Evolutionary conservation across 2,329 filamentous ascomycete genomes (phyloP).

Genomic region (Neurospora sp.): DNA sequence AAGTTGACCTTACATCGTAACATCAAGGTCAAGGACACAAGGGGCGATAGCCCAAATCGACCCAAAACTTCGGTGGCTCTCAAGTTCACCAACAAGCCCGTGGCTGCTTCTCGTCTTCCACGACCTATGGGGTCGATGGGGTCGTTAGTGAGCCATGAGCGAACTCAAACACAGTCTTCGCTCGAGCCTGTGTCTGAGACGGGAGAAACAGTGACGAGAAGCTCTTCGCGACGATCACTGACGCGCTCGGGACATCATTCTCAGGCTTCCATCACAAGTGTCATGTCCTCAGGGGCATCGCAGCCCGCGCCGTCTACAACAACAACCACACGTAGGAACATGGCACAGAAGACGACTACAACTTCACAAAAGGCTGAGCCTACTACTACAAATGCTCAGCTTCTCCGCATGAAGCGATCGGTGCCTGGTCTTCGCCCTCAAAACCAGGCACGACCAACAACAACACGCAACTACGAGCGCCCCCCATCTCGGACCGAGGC

Average conservation of each 20-base stretch:
- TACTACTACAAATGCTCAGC: constrained; percentile 55
- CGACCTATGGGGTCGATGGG: constrained; percentile 64
- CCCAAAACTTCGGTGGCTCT: constrained; percentile 71
- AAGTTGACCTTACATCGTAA: constrained; percentile 86
- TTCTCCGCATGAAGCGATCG: constrained; percentile 56
- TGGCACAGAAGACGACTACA: constrained; percentile 41
- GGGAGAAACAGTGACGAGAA: constrained; percentile 58
- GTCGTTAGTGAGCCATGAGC: constrained; percentile 56
- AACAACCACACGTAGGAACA: constrained; percentile 53
- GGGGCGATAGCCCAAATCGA: constrained; percentile 58
- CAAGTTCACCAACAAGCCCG: constrained; percentile 79
- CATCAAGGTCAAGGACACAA: constrained; percentile 70
- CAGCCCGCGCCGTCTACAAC: constrained; percentile 48
- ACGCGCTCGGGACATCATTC: constrained; percentile 60
- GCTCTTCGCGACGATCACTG: constrained; percentile 49
- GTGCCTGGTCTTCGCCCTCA: constrained; percentile 48
- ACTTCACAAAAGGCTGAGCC: constrained; percentile 45
- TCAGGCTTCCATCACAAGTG: constrained; percentile 56
- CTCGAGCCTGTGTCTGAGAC: constrained; percentile 92
- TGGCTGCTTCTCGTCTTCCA: constrained; percentile 61
- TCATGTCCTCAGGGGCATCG: constrained; percentile 25
- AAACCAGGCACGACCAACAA: constrained; percentile 39
- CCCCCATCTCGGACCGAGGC: constrained; percentile 48
- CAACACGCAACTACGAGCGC: constrained; percentile 39
- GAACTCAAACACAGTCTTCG: constrained; percentile 56